Conservation (phyloP, 306 rosid genomes). For the Prinsepia uniflora region DNA sequence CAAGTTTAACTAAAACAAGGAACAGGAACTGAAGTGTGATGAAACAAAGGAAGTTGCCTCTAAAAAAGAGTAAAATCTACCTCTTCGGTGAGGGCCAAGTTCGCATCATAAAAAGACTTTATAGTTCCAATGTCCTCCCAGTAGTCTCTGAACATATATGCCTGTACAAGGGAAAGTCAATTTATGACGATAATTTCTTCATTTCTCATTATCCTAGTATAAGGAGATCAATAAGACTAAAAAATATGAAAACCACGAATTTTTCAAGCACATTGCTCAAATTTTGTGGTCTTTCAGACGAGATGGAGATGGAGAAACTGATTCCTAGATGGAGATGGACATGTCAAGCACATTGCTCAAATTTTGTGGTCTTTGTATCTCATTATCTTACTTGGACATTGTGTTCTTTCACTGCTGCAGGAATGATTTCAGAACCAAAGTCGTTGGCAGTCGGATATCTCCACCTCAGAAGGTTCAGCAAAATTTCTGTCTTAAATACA, state of each 20-base stretch:
- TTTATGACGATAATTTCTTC: not conserved
- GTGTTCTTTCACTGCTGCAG: constrained; percentile 69
- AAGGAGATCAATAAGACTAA: not conserved
- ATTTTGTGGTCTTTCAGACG: not conserved
- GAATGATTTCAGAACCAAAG: constrained; percentile 96
- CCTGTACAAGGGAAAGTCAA: constrained; percentile 40
- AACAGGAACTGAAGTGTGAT: not conserved
- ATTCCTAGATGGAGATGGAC: not conserved
- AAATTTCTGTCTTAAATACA: constrained; percentile 67
- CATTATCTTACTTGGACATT: constrained; percentile 75
- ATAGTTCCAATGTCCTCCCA: constrained; percentile 98
- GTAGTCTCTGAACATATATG: constrained; percentile 70
- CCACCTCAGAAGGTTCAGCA: constrained; percentile 78
- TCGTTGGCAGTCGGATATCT: constrained; percentile 82
- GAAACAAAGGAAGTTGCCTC: not conserved
- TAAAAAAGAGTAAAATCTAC: constrained; percentile 37
- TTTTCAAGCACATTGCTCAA: not conserved
- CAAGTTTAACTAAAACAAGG: not conserved
- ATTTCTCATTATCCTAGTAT: not conserved
- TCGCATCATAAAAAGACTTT: constrained; percentile 71
- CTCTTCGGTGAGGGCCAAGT: constrained; percentile 88
- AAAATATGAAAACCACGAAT: not conserved
- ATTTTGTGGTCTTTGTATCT: too few relatives aligned
- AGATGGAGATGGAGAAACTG: not conserved
- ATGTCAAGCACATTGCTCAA: too few relatives aligned